A percentile compares a stretch with the other conserved stretches of the same genome.
Conservation (phyloP, 257 asterid genomes). For the Solanum chaucha region DNA sequence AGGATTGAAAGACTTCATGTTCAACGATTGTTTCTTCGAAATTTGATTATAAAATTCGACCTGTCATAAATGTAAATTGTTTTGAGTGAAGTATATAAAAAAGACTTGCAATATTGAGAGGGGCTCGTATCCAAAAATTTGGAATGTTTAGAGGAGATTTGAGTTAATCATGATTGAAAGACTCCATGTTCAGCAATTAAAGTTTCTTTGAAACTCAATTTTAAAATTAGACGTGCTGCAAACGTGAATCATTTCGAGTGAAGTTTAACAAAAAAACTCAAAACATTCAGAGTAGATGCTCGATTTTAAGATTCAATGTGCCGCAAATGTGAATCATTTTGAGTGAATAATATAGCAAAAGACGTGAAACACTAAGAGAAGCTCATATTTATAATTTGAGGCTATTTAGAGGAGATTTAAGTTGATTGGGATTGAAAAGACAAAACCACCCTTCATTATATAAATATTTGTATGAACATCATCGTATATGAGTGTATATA, state of each 20-base stretch:
- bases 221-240: background rate
- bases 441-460: background rate
- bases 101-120: no score
- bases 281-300: background rate
- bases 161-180: no score
- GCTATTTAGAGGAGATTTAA: background rate
- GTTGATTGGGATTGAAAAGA: no score
- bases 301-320: background rate
- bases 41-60: background rate
- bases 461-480: no score
- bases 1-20: no score
- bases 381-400: no score
- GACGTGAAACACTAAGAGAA: no score
- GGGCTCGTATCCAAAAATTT: no score
- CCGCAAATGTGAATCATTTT: background rate
- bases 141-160: no score
- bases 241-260: background rate
- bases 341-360: background rate
- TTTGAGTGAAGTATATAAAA: background rate
- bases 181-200: no score
- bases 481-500: background rate
- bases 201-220: background rate
- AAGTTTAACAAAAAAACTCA: background rate
- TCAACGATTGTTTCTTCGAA: no score
- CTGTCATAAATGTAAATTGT: no score